Percentiles rank a stretch among this genome's conserved stretches.
These are phyloP conservation scores for Pleurostoma richardsiae DNA, from an alignment of 2,329 filamentous ascomycete species.

Conservation along the genomic window DNA sequence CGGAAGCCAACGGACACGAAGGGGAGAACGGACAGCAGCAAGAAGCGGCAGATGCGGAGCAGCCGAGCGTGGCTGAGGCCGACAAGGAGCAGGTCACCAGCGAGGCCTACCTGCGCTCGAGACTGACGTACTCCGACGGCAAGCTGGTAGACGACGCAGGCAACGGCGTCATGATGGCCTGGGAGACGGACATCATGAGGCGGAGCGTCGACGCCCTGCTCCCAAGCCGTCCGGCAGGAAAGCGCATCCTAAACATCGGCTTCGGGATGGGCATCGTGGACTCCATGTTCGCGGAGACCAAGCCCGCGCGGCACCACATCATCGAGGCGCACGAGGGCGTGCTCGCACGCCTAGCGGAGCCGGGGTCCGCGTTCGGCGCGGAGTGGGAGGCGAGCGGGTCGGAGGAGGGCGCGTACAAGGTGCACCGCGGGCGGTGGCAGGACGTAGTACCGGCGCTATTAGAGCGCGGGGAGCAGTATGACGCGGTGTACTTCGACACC, in stretches of 20 bases:
- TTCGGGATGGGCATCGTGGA: constrained; percentile 92
- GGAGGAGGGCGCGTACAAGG: constrained; percentile 63
- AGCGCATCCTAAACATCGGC: constrained; percentile 77
- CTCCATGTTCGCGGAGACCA: constrained; percentile 63
- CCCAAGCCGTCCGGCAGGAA: constrained; percentile 34
- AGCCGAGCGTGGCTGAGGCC: constrained; percentile 24
- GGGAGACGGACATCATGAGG: constrained; percentile 85
- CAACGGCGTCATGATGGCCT: constrained; percentile 92
- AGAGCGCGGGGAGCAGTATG: constrained; percentile 64
- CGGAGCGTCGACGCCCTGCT: constrained; percentile 66
- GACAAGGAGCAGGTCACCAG: constrained; percentile 49
- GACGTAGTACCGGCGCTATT: constrained; percentile 68
- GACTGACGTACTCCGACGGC: constrained; percentile 57
- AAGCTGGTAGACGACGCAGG: constrained; percentile 68
- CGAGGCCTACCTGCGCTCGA: constrained; percentile 63
- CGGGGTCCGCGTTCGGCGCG: constrained; percentile 45
- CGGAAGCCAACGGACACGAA: constrained; percentile 13
- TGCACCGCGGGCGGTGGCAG: constrained; percentile 77
- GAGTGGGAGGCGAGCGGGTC: constrained; percentile 51
- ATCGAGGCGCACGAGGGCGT: constrained; percentile 81
- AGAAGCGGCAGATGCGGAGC: constrained; percentile 7
- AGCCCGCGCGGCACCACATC: constrained; percentile 71
- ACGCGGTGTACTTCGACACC: constrained; percentile 95
- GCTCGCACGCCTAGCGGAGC: constrained; percentile 53
- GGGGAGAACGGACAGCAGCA: constrained; percentile 5